Conservation (phyloP, 2,329 filamentous ascomycete genomes). For the Myriosclerotinia curreyana region DNA sequence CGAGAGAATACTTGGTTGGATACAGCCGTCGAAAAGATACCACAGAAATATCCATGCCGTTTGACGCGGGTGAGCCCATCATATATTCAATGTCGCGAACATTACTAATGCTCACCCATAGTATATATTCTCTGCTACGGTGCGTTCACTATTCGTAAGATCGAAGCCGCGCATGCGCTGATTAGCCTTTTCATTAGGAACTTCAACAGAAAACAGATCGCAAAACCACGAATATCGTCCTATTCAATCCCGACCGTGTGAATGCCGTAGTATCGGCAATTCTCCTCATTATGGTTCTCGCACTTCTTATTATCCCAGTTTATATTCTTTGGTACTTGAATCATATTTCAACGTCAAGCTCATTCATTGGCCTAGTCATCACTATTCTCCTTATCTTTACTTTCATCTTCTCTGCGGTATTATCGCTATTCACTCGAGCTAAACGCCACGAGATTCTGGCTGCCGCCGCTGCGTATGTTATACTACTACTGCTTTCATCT, state of each 20-base stretch:
- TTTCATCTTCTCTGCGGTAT: slow-evolving; percentile 24
- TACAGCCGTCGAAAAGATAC: slow-evolving; percentile 35
- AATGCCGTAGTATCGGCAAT: slow-evolving; percentile 23
- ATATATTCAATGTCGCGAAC: not conserved
- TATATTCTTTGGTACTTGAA: slow-evolving; percentile 27
- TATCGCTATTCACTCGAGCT: slow-evolving; percentile 30
- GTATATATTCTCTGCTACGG: slow-evolving; percentile 1
- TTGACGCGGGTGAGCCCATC: slow-evolving; percentile 23
- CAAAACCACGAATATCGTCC: slow-evolving; percentile 12
- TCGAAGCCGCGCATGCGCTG: not conserved
- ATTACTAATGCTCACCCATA: not conserved
- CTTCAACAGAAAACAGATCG: slow-evolving; percentile 19
- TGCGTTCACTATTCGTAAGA: not conserved
- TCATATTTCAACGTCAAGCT: not conserved
- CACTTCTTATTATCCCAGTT: slow-evolving; percentile 26
- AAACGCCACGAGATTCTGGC: slow-evolving; percentile 32
- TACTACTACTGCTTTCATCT: not conserved
- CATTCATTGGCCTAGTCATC: slow-evolving; percentile 13
- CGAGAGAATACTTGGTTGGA: slow-evolving; percentile 44
- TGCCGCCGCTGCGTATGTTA: slow-evolving; percentile 29
- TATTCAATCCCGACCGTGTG: slow-evolving; percentile 23
- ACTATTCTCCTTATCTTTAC: slow-evolving; percentile 29
- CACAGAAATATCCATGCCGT: slow-evolving; percentile 25
- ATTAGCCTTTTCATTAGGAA: not conserved
- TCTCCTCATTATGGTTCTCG: slow-evolving; percentile 21